Evolutionary conservation across 345 rosid species (phyloP), one percentile per base, ranked within the genome.

Genomic region (Lepidium africanum): DNA sequence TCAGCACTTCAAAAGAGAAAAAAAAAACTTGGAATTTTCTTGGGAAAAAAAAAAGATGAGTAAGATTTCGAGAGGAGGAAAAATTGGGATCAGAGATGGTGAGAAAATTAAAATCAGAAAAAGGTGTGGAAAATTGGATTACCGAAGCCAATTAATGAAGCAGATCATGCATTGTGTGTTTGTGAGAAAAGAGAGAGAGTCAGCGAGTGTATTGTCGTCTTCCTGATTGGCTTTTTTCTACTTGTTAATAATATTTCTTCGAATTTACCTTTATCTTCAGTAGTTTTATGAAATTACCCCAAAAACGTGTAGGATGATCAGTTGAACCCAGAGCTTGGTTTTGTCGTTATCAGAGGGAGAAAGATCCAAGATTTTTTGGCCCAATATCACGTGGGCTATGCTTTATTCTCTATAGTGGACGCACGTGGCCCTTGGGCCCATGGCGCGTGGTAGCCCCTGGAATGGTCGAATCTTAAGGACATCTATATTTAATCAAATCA

Each of bases 341-440:
- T 62, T 14, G 64, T 71, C 63, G 63, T 53, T 10, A n/a, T 16
- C 0, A 17, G 69, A 63, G 42, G 21, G 42, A 63, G 59, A 63
- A 71, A 71, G 48, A 45, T 53, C 36, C 75, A 71, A 71, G 14
- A 62, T 55, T 11, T 19, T 4, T 14, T 57, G 63, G 65, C 64
- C 76, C 65, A 47, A 72, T 7, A 40, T 72, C 76, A 72, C 70
- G 76, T 72, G 76, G 70, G 76, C 70, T 64, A 63, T 63, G 70
- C 65, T 72, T 64, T 72, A 72, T 72, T 72, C 76, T 64, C 65
- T 38, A 9, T 45, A 54, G 65, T 71, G 70, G 69, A 30, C 63
- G 50, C 76, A 71, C 76, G 70, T 62, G 76, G 70, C 41, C 32
- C 3, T 32, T 47, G 55, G 65, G 70, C 70, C 76, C 64, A 3